Base-by-base conservation (phyloP, 805 yeast genomes). In the Barnettozyma sucrosica region DNA sequence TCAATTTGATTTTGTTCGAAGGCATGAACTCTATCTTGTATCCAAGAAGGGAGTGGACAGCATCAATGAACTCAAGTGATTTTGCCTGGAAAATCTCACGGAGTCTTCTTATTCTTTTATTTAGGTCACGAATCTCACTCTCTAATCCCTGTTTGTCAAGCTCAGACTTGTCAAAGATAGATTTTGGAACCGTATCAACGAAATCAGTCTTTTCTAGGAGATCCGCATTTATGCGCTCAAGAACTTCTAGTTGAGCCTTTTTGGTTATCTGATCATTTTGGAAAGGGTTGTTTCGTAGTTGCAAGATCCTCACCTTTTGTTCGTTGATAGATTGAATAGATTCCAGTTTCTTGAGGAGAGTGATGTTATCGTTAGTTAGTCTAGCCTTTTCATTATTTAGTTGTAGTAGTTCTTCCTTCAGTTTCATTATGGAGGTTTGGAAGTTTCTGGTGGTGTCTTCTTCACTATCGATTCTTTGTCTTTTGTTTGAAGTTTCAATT, bases 11-110 rank as follows among this genome's bases (percentile, higher is more conserved):
- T 69, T 78, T 68, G 61, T 76, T 64, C 67, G 80, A 68, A 54
- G 73, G 69, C 60, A 80, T 64, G 53, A 87, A 82, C 58, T 86
- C 95, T 21, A 89, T 66, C 41, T 77, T 75, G 63, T 79, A 88
- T 0, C 96, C 96, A 44, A 89, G 71, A 25, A 84, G 71, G 5
- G 81, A 71, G 46, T 81, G 77, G 0, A 88, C 80, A 1, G 83
- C 77, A 28, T 81, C 79, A 33, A 88, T 68, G 44, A 86, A 82
- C 57, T 86, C 90, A 28, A 73, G 65, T n/a, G 92, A 80, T 60
- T 85, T 85, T 44, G 75, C 74, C 16, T 79, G 66, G 59, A 79
- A 88, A 7, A 77, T 74, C 52, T 81, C 79, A 52, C 70, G 76
- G 18, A 75, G 60, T 36, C 95, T 65, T 10, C 58, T 65, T 32